These are phyloP conservation scores for Phytophthora cryptogea DNA, from an alignment of 352 stramenopile genomes.

Conservation along the genomic window DNA sequence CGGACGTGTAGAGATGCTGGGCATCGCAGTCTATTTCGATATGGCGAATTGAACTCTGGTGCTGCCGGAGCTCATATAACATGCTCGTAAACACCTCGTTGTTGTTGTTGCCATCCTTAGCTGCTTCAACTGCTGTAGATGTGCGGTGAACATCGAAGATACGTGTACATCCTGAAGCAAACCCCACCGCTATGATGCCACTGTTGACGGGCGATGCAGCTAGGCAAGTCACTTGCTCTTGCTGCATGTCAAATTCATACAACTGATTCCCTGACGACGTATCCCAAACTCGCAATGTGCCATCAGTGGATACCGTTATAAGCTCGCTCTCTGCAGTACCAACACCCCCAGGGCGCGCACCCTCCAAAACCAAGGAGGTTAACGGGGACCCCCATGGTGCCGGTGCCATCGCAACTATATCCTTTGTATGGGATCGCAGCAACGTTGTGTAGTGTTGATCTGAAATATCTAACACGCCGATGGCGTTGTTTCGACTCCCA, in stretches of 20 bases:
- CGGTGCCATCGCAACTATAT: slow-evolving; percentile 48
- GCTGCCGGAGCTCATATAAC: slow-evolving; percentile 84
- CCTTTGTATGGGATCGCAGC: slow-evolving; percentile 71
- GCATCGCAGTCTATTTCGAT: slow-evolving; percentile 55
- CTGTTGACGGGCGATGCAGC: slow-evolving; percentile 41
- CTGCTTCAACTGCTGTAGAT: neutral
- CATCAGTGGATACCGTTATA: slow-evolving; percentile 72
- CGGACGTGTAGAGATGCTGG: slow-evolving; percentile 56
- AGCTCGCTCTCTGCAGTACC: slow-evolving; percentile 35
- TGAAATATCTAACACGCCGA: slow-evolving; percentile 87
- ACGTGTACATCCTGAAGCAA: slow-evolving; percentile 78
- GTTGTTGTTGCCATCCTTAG: slow-evolving; percentile 1
- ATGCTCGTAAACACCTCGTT: slow-evolving; percentile 30
- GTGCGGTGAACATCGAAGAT: slow-evolving; percentile 77
- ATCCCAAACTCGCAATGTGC: slow-evolving; percentile 88
- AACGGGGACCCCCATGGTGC: slow-evolving; percentile 31
- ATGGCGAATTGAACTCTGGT: slow-evolving; percentile 69
- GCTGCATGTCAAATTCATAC: slow-evolving; percentile 85
- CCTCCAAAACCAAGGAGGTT: slow-evolving; percentile 26
- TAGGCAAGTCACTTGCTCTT: slow-evolving; percentile 67
- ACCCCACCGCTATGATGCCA: slow-evolving; percentile 73
- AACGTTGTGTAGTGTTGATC: slow-evolving; percentile 84
- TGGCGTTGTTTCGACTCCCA: slow-evolving; percentile 67
- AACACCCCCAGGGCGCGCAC: slow-evolving; percentile 1
- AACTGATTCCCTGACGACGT: slow-evolving; percentile 57